Evolutionary conservation across 139 green algal species (phyloP).

Genomic region (Bryopsis sp.): DNA sequence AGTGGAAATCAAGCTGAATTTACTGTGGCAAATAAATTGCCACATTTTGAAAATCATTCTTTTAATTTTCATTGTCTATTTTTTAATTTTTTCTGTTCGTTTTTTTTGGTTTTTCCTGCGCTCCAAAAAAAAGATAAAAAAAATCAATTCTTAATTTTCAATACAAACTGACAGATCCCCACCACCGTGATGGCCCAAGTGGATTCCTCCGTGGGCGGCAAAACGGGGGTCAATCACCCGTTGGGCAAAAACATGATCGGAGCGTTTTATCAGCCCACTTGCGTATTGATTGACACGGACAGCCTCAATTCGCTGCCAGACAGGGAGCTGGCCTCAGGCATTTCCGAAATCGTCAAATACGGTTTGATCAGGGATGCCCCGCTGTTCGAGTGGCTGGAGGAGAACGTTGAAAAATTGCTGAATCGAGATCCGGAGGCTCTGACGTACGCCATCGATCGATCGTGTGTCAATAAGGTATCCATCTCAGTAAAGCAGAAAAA

Average conservation of each 20-base stretch:
- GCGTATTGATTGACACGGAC: conserved; percentile 87
- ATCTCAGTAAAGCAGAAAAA: too few relatives aligned
- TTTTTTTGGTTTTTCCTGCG: too few relatives aligned
- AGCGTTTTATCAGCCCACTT: conserved; percentile 86
- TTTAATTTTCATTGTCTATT: too few relatives aligned
- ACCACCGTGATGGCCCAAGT: conserved; percentile 98
- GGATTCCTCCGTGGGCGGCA: conserved; percentile 95
- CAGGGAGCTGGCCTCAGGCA: conserved; percentile 74
- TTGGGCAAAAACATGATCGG: conserved; percentile 99
- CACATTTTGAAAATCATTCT: too few relatives aligned
- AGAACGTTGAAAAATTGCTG: conserved; percentile 81
- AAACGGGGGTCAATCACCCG: conserved; percentile 97
- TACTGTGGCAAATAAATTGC: too few relatives aligned
- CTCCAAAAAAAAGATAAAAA: conserved; percentile 6
- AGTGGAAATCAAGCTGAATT: too few relatives aligned
- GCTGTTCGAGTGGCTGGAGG: conserved; percentile 93
- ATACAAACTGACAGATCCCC: conserved; percentile 52
- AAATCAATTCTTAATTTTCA: neutral
- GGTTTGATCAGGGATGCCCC: conserved; percentile 87
- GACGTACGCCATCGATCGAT: conserved; percentile 85
- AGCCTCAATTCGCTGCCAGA: conserved; percentile 83
- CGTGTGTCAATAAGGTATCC: conserved; percentile 90
- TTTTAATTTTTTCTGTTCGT: too few relatives aligned
- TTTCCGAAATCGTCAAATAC: conserved; percentile 99
- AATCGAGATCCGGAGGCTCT: conserved; percentile 71